Evolutionary conservation across 2,329 filamentous ascomycete genomes (phyloP), one percentile per base, ranked within the genome.

Genomic region (Ciborinia camelliae): DNA sequence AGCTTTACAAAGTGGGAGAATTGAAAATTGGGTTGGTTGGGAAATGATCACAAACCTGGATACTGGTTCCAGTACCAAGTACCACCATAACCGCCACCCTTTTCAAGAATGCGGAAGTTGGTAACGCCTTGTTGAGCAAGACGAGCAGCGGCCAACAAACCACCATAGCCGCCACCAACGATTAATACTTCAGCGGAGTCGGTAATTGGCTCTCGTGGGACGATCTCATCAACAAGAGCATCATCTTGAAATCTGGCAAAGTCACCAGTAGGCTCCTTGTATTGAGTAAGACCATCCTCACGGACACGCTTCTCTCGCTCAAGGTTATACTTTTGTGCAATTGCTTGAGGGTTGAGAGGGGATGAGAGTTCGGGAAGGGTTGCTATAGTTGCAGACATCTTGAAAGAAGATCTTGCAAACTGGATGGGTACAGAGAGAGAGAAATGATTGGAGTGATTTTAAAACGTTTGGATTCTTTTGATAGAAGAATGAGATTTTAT

Each of bases 11-110:
- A 9, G 35, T n/a, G 15, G 10, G 28, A 62, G 10, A 15, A 52
- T 20, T 20, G 57, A 43, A 18, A n/a, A 14, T 62, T 10, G 2
- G 15, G 14, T 62, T n/a, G 4, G 14, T 2, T 1, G 41, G 12
- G 39, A 50, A 63, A n/a, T n/a, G n/a, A 70, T 45, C 71, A 80
- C 79, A 75, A 83, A 8, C 80, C 84, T 3, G 82, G 84, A 68
- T 84, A 87, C 65, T 80, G 81, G 71, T 85, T 84, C 68, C 86
- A 82, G 57, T 76, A 76, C 80, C 81, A 83, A 2, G 80, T 81
- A 0, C 81, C 80, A 4, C 81, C 81, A 51, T 77, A 77, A 5
- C 71, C 75, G 20, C 75, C 73, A 15, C 74, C 78, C 30, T 76
- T 76, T 65, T 81, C 79, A n/a, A 81, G 65, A 6, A 77, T 76